Percentiles rank a stretch among this genome's conserved stretches.
phyloP scores from a whole-genome alignment of 306 rosid species.

The Sindora glabra region DNA sequence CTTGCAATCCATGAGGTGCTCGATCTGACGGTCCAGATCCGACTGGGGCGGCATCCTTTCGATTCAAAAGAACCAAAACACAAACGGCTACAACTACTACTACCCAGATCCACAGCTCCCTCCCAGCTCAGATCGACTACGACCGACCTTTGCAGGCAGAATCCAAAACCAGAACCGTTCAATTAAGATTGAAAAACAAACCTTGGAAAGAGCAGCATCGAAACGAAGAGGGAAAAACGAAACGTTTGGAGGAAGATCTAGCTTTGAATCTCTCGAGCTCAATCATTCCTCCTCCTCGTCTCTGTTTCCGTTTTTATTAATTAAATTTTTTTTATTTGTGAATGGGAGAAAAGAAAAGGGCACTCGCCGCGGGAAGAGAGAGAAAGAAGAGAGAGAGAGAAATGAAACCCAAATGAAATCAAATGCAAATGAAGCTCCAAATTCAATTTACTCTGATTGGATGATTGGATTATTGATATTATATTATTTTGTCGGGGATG shows the following conservation, averaged over 20 bases:
- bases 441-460: too few relatives aligned
- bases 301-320: too few relatives aligned
- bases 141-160: neutral
- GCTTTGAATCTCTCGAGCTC: slow-evolving; percentile 27
- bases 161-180: too few relatives aligned
- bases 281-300: slow-evolving; percentile 33
- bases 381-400: neutral
- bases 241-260: slow-evolving; percentile 32
- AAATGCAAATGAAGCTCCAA: too few relatives aligned
- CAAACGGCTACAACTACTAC: neutral
- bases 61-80: too few relatives aligned
- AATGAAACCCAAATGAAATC: slow-evolving; percentile 43
- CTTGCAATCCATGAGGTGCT: slow-evolving; percentile 59
- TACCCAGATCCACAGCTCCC: slow-evolving; percentile 17
- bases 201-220: too few relatives aligned
- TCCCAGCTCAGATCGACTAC: slow-evolving; percentile 20
- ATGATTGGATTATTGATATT: too few relatives aligned
- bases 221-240: slow-evolving; percentile 28
- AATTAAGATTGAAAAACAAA: too few relatives aligned
- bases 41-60: slow-evolving; percentile 47
- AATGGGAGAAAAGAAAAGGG: slow-evolving; percentile 33
- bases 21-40: slow-evolving; percentile 69
- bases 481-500: too few relatives aligned
- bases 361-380: slow-evolving; percentile 26
- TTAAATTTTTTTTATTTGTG: slow-evolving; percentile 13